Evolutionary conservation across 257 asterid species (phyloP).

Genomic region (Salvia splendens): DNA sequence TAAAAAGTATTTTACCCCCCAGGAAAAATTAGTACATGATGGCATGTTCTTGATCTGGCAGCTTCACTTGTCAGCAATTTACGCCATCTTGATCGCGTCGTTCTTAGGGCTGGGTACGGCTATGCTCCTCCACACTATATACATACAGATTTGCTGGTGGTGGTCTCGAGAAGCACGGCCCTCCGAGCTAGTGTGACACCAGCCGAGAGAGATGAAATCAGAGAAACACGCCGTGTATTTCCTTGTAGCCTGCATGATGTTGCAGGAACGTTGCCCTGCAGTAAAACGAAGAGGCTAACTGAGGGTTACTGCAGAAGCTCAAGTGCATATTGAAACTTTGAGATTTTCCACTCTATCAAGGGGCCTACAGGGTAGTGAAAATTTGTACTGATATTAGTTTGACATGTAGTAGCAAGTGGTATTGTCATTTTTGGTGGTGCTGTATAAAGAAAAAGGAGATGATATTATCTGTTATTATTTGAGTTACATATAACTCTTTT

Average conservation of each 20-base stretch:
- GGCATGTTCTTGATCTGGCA: constrained; percentile 36
- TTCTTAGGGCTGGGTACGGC: constrained; percentile 64
- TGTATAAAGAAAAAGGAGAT: background rate
- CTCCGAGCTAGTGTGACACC: constrained; percentile 45
- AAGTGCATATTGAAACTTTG: background rate
- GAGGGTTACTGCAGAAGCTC: background rate
- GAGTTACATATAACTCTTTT: background rate
- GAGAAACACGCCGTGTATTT: background rate
- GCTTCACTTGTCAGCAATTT: constrained; percentile 62
- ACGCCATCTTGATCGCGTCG: constrained; percentile 63
- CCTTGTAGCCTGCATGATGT: constrained; percentile 14
- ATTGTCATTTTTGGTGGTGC: background rate
- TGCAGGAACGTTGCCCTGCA: background rate
- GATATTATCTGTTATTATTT: constrained; percentile 16
- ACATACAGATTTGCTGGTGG: constrained; percentile 47
- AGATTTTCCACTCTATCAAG: background rate
- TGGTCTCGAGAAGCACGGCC: constrained; percentile 41
- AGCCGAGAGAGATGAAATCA: constrained; percentile 5
- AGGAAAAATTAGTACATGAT: background rate
- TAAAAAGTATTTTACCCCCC: no score
- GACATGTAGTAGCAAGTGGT: background rate
- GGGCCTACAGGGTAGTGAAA: constrained; percentile 11
- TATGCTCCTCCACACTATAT: constrained; percentile 51
- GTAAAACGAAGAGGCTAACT: background rate
- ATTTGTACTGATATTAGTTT: constrained; percentile 1